phyloP scores from a whole-genome alignment of 129 eudicot genomes.

The Kitagawia praeruptora region DNA sequence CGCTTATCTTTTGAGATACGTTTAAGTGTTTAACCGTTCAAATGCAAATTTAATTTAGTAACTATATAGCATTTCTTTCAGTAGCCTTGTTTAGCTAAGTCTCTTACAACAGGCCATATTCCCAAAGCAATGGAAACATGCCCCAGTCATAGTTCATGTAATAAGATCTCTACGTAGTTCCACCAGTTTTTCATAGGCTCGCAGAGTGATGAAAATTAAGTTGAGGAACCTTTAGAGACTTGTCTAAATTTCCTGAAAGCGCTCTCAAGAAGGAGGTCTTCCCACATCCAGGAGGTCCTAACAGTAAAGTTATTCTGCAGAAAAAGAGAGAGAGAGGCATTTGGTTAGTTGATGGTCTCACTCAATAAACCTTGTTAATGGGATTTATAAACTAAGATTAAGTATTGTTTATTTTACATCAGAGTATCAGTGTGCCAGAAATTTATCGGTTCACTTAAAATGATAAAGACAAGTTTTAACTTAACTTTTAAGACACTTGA shows the following conservation, averaged over 20 bases:
- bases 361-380: neutral
- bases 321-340: neutral
- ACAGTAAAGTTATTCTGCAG: conserved; percentile 74
- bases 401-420: neutral
- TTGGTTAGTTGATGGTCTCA: neutral
- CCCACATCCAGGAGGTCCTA: conserved; percentile 92
- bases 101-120: neutral
- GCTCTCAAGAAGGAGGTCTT: conserved; percentile 73
- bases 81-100: neutral
- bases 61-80: neutral
- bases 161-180: neutral
- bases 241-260: conserved; percentile 63
- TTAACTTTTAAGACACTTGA: neutral
- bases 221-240: conserved; percentile 51
- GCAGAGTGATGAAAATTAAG: neutral
- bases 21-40: neutral
- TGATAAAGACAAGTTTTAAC: neutral
- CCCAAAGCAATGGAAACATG: neutral
- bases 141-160: neutral
- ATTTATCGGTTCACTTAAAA: neutral
- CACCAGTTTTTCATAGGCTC: neutral
- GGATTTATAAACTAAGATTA: neutral
- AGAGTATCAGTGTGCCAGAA: neutral
- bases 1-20: neutral
- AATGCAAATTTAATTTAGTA: neutral